phyloP scores from a whole-genome alignment of 257 asterid species.

The Linderniella brevidens region DNA sequence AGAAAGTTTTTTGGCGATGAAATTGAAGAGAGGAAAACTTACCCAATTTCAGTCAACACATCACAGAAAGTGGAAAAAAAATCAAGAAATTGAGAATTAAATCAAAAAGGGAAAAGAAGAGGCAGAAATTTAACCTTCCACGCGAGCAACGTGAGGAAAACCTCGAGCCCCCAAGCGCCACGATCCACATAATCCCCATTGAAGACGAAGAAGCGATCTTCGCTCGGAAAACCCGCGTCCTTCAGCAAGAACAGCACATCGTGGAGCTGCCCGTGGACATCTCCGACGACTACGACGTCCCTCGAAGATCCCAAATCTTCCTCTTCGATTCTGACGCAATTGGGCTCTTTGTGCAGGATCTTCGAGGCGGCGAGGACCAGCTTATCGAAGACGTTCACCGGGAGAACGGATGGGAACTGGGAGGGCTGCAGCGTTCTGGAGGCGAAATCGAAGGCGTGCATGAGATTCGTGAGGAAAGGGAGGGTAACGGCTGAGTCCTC shows the following conservation, averaged over 20 bases:
- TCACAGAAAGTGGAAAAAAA: no score
- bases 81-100: neutral
- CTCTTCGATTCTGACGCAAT: constrained; percentile 58
- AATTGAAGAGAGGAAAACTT: no score
- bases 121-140: constrained; percentile 57
- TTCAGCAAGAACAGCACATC: constrained; percentile 60
- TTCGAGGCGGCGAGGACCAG: constrained; percentile 62
- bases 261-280: constrained; percentile 92
- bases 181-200: constrained; percentile 97
- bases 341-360: constrained; percentile 83
- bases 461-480: constrained; percentile 49
- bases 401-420: constrained; percentile 55
- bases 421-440: constrained; percentile 45
- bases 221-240: constrained; percentile 64
- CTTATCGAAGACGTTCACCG: constrained; percentile 61
- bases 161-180: constrained; percentile 99
- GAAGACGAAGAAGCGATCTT: constrained; percentile 73
- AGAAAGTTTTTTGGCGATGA: no score
- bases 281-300: constrained; percentile 86
- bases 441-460: constrained; percentile 71
- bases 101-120: neutral
- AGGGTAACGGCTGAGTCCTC: constrained; percentile 32
- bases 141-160: constrained; percentile 58
- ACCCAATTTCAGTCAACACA: no score
- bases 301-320: constrained; percentile 21